These are phyloP conservation scores for Kazachstania taianensis DNA, from an alignment of 805 yeast species.

Conservation along the genomic window DNA sequence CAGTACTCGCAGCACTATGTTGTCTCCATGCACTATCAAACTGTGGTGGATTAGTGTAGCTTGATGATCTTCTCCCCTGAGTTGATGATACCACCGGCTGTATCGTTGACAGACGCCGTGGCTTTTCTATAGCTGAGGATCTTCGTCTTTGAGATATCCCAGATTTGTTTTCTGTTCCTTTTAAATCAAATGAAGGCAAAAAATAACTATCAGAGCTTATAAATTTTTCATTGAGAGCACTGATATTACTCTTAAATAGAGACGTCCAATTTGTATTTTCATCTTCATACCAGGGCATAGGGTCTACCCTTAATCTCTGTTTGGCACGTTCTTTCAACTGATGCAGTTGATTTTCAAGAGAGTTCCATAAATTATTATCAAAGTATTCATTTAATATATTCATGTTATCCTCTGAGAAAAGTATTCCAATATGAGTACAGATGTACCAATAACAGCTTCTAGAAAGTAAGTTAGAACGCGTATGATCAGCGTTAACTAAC, in stretches of 20 bases:
- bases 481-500: slow-evolving; percentile 42
- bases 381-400: slow-evolving; percentile 27
- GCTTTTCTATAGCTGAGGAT: slow-evolving; percentile 5
- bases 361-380: slow-evolving; percentile 16
- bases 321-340: slow-evolving; percentile 2
- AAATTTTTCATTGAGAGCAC: slow-evolving; percentile 34
- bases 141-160: slow-evolving; percentile 4
- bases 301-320: neutral
- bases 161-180: neutral
- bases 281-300: slow-evolving; percentile 25
- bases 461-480: slow-evolving; percentile 45
- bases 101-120: neutral
- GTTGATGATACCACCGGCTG: neutral
- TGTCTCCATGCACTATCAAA: neutral
- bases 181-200: slow-evolving; percentile 30
- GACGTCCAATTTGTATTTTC: slow-evolving; percentile 23
- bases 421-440: slow-evolving; percentile 50
- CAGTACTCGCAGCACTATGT: slow-evolving; percentile 2
- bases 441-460: slow-evolving; percentile 59
- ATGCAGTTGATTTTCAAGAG: slow-evolving; percentile 12
- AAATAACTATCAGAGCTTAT: slow-evolving; percentile 29
- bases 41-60: too few relatives aligned
- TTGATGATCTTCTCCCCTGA: neutral
- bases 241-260: slow-evolving; percentile 29
- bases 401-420: slow-evolving; percentile 41